Base-by-base conservation (phyloP, 2,329 filamentous ascomycete species). In the Botrytis hyacinthi region DNA sequence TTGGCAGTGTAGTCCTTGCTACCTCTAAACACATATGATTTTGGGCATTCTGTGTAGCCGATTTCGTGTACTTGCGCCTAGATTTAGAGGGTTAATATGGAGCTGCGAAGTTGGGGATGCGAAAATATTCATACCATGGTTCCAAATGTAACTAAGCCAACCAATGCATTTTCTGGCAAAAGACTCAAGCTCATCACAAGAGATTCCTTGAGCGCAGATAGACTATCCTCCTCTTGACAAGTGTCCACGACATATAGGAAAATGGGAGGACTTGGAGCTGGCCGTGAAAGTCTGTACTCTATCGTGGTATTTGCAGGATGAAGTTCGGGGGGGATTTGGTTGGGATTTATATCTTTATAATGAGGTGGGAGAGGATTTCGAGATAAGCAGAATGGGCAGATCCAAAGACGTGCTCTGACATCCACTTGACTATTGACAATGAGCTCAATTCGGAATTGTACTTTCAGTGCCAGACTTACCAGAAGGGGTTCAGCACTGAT, bases 1-100 rank as follows among this genome's bases (percentile, higher is more conserved):
- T 98, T 98, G 71, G 95, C 93, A n/a, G 91, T 88, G 83, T 99
- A 99, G 80, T 99, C 96, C 86, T 98, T 99, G 86, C 91, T 98
- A 57, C 96, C 96, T 73, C 95, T 90, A 87, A 99, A 99, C 60
- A 99, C 96, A 80, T 98, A 99, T 9, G 95, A 98, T 84, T 98
- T 99, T 77, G 96, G 94, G 83, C 96, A 99, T 84, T 98, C 96
- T 72, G 93, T 95, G 82, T 99, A 99, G 72, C 96, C 96, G 78
- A 99, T 93, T 84, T 99, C 96, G 82, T 99, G 96, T 29, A 99
- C 94, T 89, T 98, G 95, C 46, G 94, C 90, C 92, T 94, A 78
- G 18, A n/a, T 54, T 74, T 40, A 69, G 62, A 48, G 37, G n/a
- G 37, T 37, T 60, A 60, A 29, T 42, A 44, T 57, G n/a, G n/a